Conservation (phyloP, 2,329 filamentous ascomycete species). For the Ophiostoma sp. region DNA sequence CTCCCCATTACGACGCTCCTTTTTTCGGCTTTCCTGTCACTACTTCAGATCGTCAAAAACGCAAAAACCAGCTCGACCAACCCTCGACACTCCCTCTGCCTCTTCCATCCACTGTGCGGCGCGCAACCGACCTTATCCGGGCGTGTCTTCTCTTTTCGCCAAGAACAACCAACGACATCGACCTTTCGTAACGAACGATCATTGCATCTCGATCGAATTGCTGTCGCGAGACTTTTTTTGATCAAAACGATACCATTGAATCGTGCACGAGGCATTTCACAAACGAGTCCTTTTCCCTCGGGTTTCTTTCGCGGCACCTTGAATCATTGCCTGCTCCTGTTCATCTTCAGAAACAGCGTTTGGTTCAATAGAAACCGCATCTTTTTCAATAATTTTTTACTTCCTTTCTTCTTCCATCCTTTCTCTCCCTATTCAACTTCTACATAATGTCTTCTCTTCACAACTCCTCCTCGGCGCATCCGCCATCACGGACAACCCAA, state of each 20-base stretch:
- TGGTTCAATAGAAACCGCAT: neutral
- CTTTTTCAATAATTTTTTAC: neutral
- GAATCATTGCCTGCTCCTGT: neutral
- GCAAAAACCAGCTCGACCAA: neutral
- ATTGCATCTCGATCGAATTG: neutral
- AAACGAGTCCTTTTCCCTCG: neutral
- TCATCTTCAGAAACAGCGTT: neutral
- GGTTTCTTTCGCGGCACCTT: neutral
- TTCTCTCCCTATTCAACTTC: neutral
- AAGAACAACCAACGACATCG: constrained; percentile 12
- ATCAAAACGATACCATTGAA: neutral
- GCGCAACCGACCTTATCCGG: constrained; percentile 7
- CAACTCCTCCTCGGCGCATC: constrained; percentile 18
- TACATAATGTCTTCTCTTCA: constrained; percentile 19
- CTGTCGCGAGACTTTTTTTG: neutral
- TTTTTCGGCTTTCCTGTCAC: neutral
- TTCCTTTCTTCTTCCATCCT: neutral
- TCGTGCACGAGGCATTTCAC: neutral
- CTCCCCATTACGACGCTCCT: neutral
- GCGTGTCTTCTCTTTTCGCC: neutral
- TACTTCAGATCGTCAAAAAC: neutral
- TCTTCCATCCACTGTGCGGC: neutral
- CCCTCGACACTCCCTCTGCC: neutral
- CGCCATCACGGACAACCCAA: constrained; percentile 18
- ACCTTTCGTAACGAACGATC: neutral